phyloP scores from a whole-genome alignment of 306 rosid genomes.

The Quercus suber region DNA sequence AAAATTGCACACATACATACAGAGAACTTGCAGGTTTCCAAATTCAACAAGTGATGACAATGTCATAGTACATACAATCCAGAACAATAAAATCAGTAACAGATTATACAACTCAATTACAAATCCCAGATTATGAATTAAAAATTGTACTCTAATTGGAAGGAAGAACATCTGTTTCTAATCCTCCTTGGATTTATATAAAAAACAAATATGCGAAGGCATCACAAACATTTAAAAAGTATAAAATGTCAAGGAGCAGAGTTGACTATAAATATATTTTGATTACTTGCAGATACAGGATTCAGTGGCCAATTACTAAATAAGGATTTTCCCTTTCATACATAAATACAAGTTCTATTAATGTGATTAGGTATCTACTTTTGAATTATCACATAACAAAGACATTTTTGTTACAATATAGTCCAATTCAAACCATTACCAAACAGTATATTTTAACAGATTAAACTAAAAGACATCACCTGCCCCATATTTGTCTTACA shows the following conservation, averaged over 20 bases:
- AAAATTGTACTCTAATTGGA: neutral
- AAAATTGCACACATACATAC: too few relatives aligned
- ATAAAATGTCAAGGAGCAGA: conserved; percentile 6
- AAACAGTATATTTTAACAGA: neutral
- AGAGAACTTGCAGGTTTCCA: too few relatives aligned
- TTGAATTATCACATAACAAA: neutral
- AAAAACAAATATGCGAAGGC: neutral
- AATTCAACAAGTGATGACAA: too few relatives aligned
- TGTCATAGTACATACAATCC: too few relatives aligned
- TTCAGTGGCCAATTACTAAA: conserved; percentile 5
- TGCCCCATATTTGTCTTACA: neutral
- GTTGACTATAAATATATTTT: neutral
- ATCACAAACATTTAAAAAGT: neutral
- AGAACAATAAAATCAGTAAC: neutral
- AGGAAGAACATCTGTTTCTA: too few relatives aligned
- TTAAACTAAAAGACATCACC: conserved; percentile 2
- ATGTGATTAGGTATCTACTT: conserved; percentile 29
- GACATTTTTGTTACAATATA: neutral
- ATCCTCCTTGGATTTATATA: neutral
- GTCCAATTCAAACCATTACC: neutral
- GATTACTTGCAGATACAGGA: conserved; percentile 4
- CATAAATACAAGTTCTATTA: neutral
- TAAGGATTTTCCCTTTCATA: neutral
- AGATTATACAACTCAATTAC: neutral
- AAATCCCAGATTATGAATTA: neutral